phyloP scores from a whole-genome alignment of 495 filamentous ascomycete genomes.

The Aspergillus coremiiformis region DNA sequence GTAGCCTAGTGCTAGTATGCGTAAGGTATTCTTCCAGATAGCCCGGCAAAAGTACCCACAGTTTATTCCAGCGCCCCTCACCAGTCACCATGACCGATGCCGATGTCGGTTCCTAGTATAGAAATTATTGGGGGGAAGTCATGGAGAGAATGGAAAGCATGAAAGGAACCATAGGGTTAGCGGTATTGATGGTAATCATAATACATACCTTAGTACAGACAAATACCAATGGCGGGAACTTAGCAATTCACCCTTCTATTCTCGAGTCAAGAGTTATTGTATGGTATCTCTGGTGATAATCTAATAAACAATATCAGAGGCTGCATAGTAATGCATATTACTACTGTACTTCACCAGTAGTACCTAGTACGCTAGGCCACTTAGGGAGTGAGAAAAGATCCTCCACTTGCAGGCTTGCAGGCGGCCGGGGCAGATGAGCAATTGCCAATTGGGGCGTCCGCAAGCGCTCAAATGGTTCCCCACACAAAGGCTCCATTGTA shows the following conservation, averaged over 20 bases:
- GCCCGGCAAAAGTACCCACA: neutral
- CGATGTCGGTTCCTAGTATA: slow-evolving; percentile 2
- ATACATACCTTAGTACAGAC: neutral
- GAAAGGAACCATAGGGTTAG: neutral
- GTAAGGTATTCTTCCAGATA: neutral
- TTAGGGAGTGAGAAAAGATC: slow-evolving; percentile 7
- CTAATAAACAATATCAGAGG: neutral
- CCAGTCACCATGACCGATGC: neutral
- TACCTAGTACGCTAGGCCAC: slow-evolving; percentile 5
- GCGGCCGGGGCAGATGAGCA: too few species aligned
- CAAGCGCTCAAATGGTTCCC: slow-evolving; percentile 13
- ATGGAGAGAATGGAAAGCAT: neutral
- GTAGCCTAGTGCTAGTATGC: too few species aligned
- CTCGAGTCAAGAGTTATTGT: too few species aligned
- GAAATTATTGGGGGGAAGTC: neutral
- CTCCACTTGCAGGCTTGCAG: too few species aligned
- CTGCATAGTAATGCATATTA: slow-evolving; percentile 10
- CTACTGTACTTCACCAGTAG: too few species aligned
- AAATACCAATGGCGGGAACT: too few species aligned
- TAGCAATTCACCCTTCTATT: too few species aligned
- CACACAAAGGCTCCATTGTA: slow-evolving; percentile 7
- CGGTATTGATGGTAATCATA: slow-evolving; percentile 1
- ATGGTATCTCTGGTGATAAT: too few species aligned
- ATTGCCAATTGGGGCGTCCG: slow-evolving; percentile 10
- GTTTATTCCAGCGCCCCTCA: neutral